These are phyloP conservation scores for Pseudofabraea citricarpa DNA, from an alignment of 2,329 filamentous ascomycete genomes.

Conservation along the genomic window DNA sequence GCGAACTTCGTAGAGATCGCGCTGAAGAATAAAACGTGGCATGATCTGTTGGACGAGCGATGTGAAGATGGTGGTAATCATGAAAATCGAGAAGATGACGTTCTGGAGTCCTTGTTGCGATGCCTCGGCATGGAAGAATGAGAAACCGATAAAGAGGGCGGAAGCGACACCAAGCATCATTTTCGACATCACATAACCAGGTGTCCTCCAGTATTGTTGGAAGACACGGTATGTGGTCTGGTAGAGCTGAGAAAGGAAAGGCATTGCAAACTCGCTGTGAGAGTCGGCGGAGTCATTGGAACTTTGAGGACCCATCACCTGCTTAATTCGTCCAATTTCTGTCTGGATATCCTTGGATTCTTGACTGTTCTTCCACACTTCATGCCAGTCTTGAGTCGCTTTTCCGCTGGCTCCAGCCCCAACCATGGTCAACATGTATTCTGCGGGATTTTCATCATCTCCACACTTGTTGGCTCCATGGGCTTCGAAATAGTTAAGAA, in stretches of 20 bases:
- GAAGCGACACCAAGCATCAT: constrained; percentile 44
- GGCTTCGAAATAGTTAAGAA: constrained; percentile 65
- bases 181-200: constrained; percentile 72
- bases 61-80: constrained; percentile 66
- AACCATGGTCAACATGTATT: constrained; percentile 42
- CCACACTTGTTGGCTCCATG: constrained; percentile 65
- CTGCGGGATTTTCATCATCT: constrained; percentile 69
- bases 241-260: constrained; percentile 60
- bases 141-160: constrained; percentile 61
- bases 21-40: constrained; percentile 65
- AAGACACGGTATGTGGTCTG: constrained; percentile 65
- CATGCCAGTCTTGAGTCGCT: constrained; percentile 56
- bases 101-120: constrained; percentile 64
- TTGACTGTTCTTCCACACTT: constrained; percentile 31
- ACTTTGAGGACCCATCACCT: constrained; percentile 43
- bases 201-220: constrained; percentile 74
- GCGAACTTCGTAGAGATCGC: constrained; percentile 58
- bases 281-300: constrained; percentile 40
- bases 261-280: constrained; percentile 70
- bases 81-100: constrained; percentile 68
- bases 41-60: constrained; percentile 62
- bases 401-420: constrained; percentile 57
- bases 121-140: constrained; percentile 56
- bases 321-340: constrained; percentile 26
- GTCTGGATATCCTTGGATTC: constrained; percentile 28